Conservation (phyloP, 805 yeast species). For the Yamadazyma phyllophila region DNA sequence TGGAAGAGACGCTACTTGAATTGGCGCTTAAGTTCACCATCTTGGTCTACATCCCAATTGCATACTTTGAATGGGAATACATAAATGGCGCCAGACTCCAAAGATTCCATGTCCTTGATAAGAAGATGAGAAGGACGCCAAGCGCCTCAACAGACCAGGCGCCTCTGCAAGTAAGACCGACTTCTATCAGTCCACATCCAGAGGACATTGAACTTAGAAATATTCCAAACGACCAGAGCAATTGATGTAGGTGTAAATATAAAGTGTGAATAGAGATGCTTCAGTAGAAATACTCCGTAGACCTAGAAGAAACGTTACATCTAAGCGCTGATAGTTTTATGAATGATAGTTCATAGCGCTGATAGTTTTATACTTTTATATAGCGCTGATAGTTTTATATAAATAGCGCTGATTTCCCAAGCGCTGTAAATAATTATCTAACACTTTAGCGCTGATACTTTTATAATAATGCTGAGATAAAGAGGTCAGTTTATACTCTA, state of each 20-base stretch:
- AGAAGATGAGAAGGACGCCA: constrained; percentile 6
- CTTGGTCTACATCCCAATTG: constrained; percentile 34
- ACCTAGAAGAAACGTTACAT: not conserved
- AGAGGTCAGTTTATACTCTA: too few species aligned
- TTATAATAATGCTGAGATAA: too few species aligned
- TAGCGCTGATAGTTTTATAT: too few species aligned
- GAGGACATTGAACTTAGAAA: constrained; percentile 12
- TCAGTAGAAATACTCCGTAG: too few species aligned
- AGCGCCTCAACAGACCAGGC: not conserved
- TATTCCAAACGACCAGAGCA: not conserved
- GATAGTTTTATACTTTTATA: too few species aligned
- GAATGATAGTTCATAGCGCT: too few species aligned
- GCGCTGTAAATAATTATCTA: too few species aligned
- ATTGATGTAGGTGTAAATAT: too few species aligned
- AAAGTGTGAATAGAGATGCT: too few species aligned
- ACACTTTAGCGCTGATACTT: too few species aligned
- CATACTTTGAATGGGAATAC: constrained; percentile 34
- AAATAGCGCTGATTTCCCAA: too few species aligned
- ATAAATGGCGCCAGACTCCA: constrained; percentile 15
- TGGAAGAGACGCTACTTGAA: constrained; percentile 25
- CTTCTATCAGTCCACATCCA: constrained; percentile 9
- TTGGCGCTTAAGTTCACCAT: constrained; percentile 24
- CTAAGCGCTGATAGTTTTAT: too few species aligned
- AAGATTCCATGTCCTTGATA: constrained; percentile 9
- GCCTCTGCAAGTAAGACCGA: not conserved